A percentile compares a stretch with the other conserved stretches of the same genome.
phyloP scores from a whole-genome alignment of 2,329 filamentous ascomycete species.

The Sporothrix luriei region DNA sequence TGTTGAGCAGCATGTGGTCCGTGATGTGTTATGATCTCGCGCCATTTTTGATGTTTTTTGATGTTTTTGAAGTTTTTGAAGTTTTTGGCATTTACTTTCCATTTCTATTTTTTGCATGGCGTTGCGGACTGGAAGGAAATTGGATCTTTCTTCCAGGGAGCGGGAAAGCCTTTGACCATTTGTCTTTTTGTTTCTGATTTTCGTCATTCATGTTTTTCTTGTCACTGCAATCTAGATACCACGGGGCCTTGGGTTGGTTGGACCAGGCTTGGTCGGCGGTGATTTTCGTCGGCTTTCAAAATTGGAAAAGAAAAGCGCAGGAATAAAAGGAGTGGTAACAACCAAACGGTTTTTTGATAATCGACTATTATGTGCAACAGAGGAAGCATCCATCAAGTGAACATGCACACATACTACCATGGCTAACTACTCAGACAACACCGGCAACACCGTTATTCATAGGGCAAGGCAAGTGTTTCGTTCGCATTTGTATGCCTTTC shows the following conservation, averaged over 20 bases:
- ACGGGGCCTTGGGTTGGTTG: neutral
- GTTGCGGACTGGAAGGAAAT: constrained; percentile 25
- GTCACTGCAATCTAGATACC: neutral
- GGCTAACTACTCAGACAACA: no score
- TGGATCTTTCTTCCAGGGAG: neutral
- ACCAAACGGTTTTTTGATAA: constrained; percentile 9
- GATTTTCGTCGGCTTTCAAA: neutral
- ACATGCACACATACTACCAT: no score
- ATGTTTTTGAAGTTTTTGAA: neutral
- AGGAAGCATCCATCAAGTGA: neutral
- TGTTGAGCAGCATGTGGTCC: constrained; percentile 55
- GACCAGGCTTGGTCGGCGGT: neutral
- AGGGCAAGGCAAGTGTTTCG: neutral
- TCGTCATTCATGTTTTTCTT: neutral
- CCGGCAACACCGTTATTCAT: neutral
- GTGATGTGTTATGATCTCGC: neutral
- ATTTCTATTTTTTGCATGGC: constrained; percentile 24
- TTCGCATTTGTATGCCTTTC: neutral
- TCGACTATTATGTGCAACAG: neutral
- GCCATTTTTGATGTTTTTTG: neutral
- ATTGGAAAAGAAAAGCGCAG: neutral
- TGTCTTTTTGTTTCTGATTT: neutral
- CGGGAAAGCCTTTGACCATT: neutral
- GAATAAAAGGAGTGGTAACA: neutral
- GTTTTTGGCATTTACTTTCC: neutral